A percentile compares a stretch with the other conserved stretches of the same genome.
Evolutionary conservation across 1,139 yeast genomes (phyloP).

Genomic region (Sugiyamaella grinbergsii): DNA sequence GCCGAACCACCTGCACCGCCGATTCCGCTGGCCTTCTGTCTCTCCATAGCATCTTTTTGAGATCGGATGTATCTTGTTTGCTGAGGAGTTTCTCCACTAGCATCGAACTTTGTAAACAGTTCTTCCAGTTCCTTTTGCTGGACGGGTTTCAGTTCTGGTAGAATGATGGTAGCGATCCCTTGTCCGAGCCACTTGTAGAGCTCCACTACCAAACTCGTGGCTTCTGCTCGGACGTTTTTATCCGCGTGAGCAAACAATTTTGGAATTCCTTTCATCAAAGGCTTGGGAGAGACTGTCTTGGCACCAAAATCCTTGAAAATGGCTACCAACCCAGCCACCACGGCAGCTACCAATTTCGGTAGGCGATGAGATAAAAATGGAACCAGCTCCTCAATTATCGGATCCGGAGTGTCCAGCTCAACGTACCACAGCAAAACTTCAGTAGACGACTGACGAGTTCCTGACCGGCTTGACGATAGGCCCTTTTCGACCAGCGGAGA

Average conservation of each 20-base stretch:
- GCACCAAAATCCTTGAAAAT: conserved; percentile 74
- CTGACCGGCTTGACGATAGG: conserved; percentile 70
- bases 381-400: conserved; percentile 65
- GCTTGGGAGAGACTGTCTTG: conserved; percentile 60
- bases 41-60: conserved; percentile 49
- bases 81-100: conserved; percentile 54
- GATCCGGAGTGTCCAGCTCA: conserved; percentile 67
- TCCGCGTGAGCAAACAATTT: conserved; percentile 86
- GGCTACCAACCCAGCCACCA: conserved; percentile 57
- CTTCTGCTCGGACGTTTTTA: conserved; percentile 78
- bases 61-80: conserved; percentile 60
- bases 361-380: conserved; percentile 64
- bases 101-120: conserved; percentile 57
- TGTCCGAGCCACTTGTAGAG: conserved; percentile 78
- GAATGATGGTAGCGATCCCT: conserved; percentile 58
- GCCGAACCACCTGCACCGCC: conserved; percentile 37
- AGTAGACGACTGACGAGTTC: conserved; percentile 66
- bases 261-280: conserved; percentile 60
- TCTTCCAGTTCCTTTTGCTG: conserved; percentile 84
- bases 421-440: conserved; percentile 65
- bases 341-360: conserved; percentile 80
- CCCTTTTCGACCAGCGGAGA: conserved; percentile 77
- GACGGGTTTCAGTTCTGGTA: conserved; percentile 80
- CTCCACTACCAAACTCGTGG: conserved; percentile 68
- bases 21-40: conserved; percentile 30